These are phyloP conservation scores for Alternaria conjuncta DNA, from an alignment of 2,329 filamentous ascomycete species.

Conservation along the genomic window DNA sequence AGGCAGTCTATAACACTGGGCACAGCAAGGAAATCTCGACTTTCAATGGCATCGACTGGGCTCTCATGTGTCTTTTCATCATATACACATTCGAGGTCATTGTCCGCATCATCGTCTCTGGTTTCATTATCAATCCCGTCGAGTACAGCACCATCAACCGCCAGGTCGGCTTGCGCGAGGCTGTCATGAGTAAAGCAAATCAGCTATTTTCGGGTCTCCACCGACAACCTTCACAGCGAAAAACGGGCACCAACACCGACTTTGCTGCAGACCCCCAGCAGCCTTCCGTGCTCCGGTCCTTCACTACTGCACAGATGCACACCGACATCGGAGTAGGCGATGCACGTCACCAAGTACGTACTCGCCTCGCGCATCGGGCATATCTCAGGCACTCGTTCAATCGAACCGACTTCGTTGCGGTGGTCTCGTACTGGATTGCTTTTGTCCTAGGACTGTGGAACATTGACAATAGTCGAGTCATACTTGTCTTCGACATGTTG, in stretches of 20 bases:
- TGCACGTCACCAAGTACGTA: slow-evolving; percentile 77
- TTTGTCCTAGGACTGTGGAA: slow-evolving; percentile 75
- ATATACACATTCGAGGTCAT: slow-evolving; percentile 88
- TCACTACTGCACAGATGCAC: slow-evolving; percentile 73
- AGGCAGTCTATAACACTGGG: slow-evolving; percentile 66
- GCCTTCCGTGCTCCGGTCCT: slow-evolving; percentile 74
- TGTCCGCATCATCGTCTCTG: slow-evolving; percentile 88
- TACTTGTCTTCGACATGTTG: slow-evolving; percentile 95
- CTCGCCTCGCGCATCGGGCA: slow-evolving; percentile 85
- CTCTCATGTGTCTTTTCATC: slow-evolving; percentile 80
- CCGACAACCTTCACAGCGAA: slow-evolving; percentile 70
- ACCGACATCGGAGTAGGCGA: slow-evolving; percentile 62
- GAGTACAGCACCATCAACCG: slow-evolving; percentile 93
- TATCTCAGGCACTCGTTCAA: slow-evolving; percentile 97
- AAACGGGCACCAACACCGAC: slow-evolving; percentile 50
- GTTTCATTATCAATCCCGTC: slow-evolving; percentile 85
- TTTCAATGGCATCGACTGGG: slow-evolving; percentile 77
- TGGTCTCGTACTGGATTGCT: slow-evolving; percentile 93
- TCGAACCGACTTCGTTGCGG: slow-evolving; percentile 89
- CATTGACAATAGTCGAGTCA: slow-evolving; percentile 71
- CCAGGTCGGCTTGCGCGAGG: slow-evolving; percentile 74
- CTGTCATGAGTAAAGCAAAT: slow-evolving; percentile 76
- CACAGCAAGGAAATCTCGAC: slow-evolving; percentile 63
- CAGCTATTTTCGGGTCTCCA: slow-evolving; percentile 79
- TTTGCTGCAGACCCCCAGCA: slow-evolving; percentile 50